Percentiles rank a stretch among this genome's conserved stretches.
These are phyloP conservation scores for Dysphania ambrosioides DNA, from an alignment of 148 eudicot species.

Conservation along the genomic window DNA sequence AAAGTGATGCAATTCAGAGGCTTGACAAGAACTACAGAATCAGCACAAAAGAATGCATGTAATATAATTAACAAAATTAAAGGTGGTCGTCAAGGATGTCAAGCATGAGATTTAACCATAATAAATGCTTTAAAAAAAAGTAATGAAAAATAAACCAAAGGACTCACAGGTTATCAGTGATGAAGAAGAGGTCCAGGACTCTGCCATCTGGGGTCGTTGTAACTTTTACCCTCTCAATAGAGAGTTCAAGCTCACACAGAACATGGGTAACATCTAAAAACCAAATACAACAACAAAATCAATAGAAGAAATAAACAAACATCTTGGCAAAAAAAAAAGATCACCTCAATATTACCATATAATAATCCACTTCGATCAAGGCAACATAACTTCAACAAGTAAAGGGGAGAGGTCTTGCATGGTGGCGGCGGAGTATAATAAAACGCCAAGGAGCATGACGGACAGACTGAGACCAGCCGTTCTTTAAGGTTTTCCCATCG, in stretches of 20 bases:
- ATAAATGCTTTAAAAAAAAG: too few species aligned
- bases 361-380: constrained; percentile 64
- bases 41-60: neutral
- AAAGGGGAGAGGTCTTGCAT: constrained; percentile 43
- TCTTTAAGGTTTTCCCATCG: constrained; percentile 66
- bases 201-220: constrained; percentile 78
- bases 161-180: constrained; percentile 71
- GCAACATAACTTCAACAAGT: constrained; percentile 58
- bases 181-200: constrained; percentile 71
- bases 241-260: constrained; percentile 67
- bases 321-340: neutral
- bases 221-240: constrained; percentile 77
- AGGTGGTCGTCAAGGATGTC: neutral
- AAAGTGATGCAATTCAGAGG: neutral
- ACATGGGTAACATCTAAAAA: constrained; percentile 68
- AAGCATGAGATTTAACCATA: too few species aligned
- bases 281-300: constrained; percentile 10
- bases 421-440: constrained; percentile 49
- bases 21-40: neutral
- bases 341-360: constrained; percentile 44
- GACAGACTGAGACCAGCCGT: constrained; percentile 61
- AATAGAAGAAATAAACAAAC: neutral
- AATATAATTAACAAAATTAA: neutral
- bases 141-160: neutral
- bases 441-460: constrained; percentile 51